Evolutionary conservation across 495 filamentous ascomycete species (phyloP).

Genomic region (Penicillium mononematosum): DNA sequence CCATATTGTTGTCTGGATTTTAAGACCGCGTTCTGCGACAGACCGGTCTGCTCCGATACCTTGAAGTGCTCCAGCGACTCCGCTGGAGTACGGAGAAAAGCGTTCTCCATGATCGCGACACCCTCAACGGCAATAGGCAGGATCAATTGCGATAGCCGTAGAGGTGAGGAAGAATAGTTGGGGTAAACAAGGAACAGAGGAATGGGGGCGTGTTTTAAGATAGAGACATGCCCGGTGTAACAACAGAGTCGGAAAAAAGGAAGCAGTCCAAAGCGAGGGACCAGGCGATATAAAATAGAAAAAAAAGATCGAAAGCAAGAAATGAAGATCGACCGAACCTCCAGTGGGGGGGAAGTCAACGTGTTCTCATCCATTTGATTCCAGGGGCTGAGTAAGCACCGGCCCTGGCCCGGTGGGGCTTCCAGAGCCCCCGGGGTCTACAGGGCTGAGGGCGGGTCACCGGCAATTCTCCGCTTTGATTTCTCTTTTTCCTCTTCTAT

Average conservation of each 20-base stretch:
- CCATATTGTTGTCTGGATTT: slow-evolving; percentile 67
- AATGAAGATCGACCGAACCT: slow-evolving; percentile 12
- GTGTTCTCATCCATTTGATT: slow-evolving; percentile 39
- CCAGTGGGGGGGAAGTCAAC: slow-evolving; percentile 28
- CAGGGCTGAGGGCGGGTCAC: slow-evolving; percentile 26
- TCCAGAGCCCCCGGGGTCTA: slow-evolving; percentile 1
- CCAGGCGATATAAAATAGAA: slow-evolving; percentile 7
- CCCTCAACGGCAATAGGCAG: slow-evolving; percentile 20
- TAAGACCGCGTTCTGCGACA: slow-evolving; percentile 68
- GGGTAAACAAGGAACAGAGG: slow-evolving; percentile 24
- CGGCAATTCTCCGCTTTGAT: background rate
- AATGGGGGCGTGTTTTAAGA: slow-evolving; percentile 13
- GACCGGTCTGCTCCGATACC: slow-evolving; percentile 63
- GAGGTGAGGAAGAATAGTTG: slow-evolving; percentile 22
- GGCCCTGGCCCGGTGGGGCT: background rate
- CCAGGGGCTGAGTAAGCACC: slow-evolving; percentile 23
- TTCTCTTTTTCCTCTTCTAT: background rate
- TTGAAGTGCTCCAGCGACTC: slow-evolving; percentile 71
- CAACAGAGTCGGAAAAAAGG: slow-evolving; percentile 11
- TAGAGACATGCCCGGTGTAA: slow-evolving; percentile 21
- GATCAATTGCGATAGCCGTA: slow-evolving; percentile 11
- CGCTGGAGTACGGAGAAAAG: slow-evolving; percentile 65
- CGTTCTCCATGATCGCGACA: slow-evolving; percentile 67
- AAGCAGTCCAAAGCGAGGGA: slow-evolving; percentile 1
- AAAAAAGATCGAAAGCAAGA: slow-evolving; percentile 5